These are phyloP conservation scores for Eragrostis tef DNA, from an alignment of 202 grass and related monocot species.

Conservation along the genomic window DNA sequence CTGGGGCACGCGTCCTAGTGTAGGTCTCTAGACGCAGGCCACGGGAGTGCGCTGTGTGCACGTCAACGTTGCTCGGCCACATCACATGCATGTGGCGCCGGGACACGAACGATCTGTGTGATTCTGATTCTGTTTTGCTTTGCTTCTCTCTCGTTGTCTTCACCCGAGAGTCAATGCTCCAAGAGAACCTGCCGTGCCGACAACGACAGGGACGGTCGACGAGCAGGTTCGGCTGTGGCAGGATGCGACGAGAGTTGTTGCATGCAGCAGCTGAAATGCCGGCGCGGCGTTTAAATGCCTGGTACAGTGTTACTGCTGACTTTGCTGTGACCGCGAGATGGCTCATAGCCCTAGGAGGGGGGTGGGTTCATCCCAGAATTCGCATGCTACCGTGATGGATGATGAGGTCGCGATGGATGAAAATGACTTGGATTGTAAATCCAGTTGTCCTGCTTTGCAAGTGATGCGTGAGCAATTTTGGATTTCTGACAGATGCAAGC, in stretches of 20 bases:
- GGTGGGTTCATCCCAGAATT: too few relatives aligned
- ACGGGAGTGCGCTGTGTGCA: neutral
- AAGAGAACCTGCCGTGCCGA: neutral
- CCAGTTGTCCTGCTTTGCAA: too few relatives aligned
- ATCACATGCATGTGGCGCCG: too few relatives aligned
- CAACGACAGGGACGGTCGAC: neutral
- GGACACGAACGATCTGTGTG: neutral
- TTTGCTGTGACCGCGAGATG: neutral
- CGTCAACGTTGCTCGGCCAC: neutral
- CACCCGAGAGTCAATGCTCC: neutral
- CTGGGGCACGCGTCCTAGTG: neutral
- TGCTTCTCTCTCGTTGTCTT: neutral
- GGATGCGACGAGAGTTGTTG: too few relatives aligned
- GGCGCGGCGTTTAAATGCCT: conserved; percentile 3
- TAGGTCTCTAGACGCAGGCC: neutral
- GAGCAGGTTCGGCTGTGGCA: neutral
- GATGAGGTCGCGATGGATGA: too few relatives aligned
- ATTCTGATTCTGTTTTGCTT: neutral
- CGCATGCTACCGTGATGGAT: too few relatives aligned
- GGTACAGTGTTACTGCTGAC: neutral
- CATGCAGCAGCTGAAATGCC: neutral
- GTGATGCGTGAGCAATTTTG: too few relatives aligned
- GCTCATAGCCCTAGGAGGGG: too few relatives aligned
- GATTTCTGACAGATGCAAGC: too few relatives aligned
- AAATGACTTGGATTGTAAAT: too few relatives aligned